phyloP scores from a whole-genome alignment of 2,329 filamentous ascomycete genomes.

The Hypoxylon sp. region DNA sequence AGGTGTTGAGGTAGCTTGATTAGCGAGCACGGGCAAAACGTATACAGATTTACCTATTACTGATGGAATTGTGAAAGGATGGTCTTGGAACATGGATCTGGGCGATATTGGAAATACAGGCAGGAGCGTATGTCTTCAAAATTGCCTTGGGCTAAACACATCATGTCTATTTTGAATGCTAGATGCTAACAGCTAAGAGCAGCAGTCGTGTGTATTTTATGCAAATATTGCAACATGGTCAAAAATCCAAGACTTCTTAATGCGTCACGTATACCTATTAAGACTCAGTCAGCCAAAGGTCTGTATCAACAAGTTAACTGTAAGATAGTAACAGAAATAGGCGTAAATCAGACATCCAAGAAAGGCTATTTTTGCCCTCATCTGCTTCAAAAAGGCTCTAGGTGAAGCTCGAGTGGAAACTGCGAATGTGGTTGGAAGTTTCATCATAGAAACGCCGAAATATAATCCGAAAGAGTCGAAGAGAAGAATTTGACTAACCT shows the following conservation, averaged over 20 bases:
- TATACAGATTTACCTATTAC: neutral
- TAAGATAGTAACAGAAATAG: slow-evolving; percentile 6
- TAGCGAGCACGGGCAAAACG: neutral
- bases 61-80: neutral
- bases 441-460: slow-evolving; percentile 71
- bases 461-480: slow-evolving; percentile 18
- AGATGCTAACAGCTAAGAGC: neutral
- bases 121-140: slow-evolving; percentile 16
- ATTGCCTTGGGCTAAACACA: slow-evolving; percentile 4
- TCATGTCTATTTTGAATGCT: slow-evolving; percentile 18
- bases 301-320: neutral
- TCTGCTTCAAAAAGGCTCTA: slow-evolving; percentile 77
- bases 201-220: neutral
- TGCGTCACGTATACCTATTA: slow-evolving; percentile 1
- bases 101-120: slow-evolving; percentile 6
- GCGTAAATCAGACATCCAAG: slow-evolving; percentile 80
- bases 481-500: slow-evolving; percentile 42
- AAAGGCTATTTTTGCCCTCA: slow-evolving; percentile 75
- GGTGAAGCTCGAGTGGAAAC: slow-evolving; percentile 84
- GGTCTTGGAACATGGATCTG: slow-evolving; percentile 7
- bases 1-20: slow-evolving; percentile 48
- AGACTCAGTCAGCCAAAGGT: slow-evolving; percentile 33
- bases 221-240: neutral
- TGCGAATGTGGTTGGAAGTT: slow-evolving; percentile 84
- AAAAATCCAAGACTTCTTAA: neutral